Percentiles rank a stretch among this genome's conserved stretches.
phyloP scores from a whole-genome alignment of 257 asterid genomes.

The Prunella vulgaris region DNA sequence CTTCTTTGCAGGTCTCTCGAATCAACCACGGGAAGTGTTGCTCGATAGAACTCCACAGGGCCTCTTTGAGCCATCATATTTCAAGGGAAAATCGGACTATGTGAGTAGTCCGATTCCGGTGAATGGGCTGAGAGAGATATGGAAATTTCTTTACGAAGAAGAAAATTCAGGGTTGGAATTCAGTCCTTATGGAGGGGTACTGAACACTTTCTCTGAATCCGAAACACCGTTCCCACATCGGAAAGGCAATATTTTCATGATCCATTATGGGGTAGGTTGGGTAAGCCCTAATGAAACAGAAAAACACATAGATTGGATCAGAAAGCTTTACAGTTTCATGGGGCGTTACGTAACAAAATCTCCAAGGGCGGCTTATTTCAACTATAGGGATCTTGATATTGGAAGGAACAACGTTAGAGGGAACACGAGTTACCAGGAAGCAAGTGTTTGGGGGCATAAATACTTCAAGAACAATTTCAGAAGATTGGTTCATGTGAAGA shows the following conservation, averaged over 20 bases:
- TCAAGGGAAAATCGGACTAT: slow-evolving; percentile 40
- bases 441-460: slow-evolving; percentile 32
- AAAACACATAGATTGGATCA: not conserved
- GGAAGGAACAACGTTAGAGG: slow-evolving; percentile 29
- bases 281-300: no score
- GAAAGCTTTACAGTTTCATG: not conserved
- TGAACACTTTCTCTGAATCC: not conserved
- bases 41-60: not conserved
- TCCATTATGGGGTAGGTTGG: no score
- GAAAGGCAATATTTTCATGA: not conserved
- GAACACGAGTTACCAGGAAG: slow-evolving; percentile 25
- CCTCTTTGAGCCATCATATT: not conserved
- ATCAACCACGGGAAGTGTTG: not conserved
- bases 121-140: slow-evolving; percentile 28
- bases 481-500: slow-evolving; percentile 35
- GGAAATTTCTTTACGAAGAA: slow-evolving; percentile 8
- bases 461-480: slow-evolving; percentile 33
- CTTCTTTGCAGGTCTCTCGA: not conserved
- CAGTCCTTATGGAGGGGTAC: not conserved
- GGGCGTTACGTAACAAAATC: no score
- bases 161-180: not conserved
- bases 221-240: not conserved
- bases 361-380: no score
- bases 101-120: slow-evolving; percentile 31
- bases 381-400: slow-evolving; percentile 6